These are phyloP conservation scores for Verbena officinalis DNA, from an alignment of 257 asterid genomes.

Conservation along the genomic window DNA sequence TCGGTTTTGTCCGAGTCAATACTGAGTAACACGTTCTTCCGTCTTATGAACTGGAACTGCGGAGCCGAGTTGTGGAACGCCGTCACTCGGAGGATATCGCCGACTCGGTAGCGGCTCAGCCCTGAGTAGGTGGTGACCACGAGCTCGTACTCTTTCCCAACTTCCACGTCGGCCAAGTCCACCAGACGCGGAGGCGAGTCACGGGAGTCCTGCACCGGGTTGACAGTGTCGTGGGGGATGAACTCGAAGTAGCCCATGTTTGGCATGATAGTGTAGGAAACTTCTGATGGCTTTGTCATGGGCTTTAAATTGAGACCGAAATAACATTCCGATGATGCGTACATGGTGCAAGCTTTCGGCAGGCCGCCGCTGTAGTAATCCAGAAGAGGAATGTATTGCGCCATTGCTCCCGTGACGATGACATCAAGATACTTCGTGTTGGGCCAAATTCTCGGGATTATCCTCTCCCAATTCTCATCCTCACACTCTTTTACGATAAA, in stretches of 20 bases:
- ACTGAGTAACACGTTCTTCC: slow-evolving; percentile 71
- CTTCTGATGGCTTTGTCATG: slow-evolving; percentile 60
- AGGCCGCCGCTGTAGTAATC: slow-evolving; percentile 78
- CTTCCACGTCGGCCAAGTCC: slow-evolving; percentile 67
- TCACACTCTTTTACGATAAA: slow-evolving; percentile 55
- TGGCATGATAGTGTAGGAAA: slow-evolving; percentile 83
- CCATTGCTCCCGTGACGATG: slow-evolving; percentile 91
- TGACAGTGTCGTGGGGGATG: slow-evolving; percentile 52
- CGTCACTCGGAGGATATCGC: slow-evolving; percentile 77
- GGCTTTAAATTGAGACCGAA: slow-evolving; percentile 79
- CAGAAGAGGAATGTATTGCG: slow-evolving; percentile 78
- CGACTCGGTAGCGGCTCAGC: slow-evolving; percentile 75
- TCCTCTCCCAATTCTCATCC: slow-evolving; percentile 68
- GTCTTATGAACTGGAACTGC: slow-evolving; percentile 64
- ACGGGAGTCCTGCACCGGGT: slow-evolving; percentile 30
- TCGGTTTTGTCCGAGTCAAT: slow-evolving; percentile 80
- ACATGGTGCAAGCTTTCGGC: slow-evolving; percentile 77
- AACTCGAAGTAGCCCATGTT: slow-evolving; percentile 93
- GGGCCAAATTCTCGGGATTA: slow-evolving; percentile 82
- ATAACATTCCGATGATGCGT: slow-evolving; percentile 87
- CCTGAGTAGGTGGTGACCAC: slow-evolving; percentile 76
- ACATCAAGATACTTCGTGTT: slow-evolving; percentile 75
- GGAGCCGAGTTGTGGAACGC: slow-evolving; percentile 74
- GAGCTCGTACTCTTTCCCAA: slow-evolving; percentile 77
- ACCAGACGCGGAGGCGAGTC: slow-evolving; percentile 52